Evolutionary conservation across 495 filamentous ascomycete genomes (phyloP).

Genomic region (Penicillium longicatenatum): DNA sequence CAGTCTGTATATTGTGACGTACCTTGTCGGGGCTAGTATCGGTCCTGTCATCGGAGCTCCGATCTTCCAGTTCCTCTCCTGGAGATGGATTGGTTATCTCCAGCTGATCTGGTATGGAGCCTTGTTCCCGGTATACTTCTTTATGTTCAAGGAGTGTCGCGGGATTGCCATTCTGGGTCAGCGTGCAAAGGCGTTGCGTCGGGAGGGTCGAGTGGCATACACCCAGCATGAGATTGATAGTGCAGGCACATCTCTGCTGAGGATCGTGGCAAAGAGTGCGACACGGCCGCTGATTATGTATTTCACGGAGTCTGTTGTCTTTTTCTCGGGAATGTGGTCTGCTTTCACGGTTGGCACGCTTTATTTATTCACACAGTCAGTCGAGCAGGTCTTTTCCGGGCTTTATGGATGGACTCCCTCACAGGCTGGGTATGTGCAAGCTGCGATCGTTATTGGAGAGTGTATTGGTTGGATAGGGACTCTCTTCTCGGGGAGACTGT

Average conservation of each 20-base stretch:
- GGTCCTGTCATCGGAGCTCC: slow-evolving; percentile 51
- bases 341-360: slow-evolving; percentile 54
- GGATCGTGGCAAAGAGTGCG: slow-evolving; percentile 30
- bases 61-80: slow-evolving; percentile 40
- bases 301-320: slow-evolving; percentile 55
- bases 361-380: slow-evolving; percentile 51
- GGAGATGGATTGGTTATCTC: slow-evolving; percentile 54
- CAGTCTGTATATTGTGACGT: slow-evolving; percentile 45
- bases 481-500: slow-evolving; percentile 28
- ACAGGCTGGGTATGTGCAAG: slow-evolving; percentile 40
- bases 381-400: slow-evolving; percentile 41
- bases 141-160: slow-evolving; percentile 46
- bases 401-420: slow-evolving; percentile 36
- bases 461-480: slow-evolving; percentile 30
- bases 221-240: slow-evolving; percentile 41
- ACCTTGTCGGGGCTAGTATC: slow-evolving; percentile 45
- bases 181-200: slow-evolving; percentile 35
- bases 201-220: slow-evolving; percentile 32
- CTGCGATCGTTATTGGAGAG: slow-evolving; percentile 42
- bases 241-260: slow-evolving; percentile 22
- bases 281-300: slow-evolving; percentile 48
- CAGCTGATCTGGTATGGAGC: slow-evolving; percentile 49
- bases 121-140: slow-evolving; percentile 39
- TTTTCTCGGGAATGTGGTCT: slow-evolving; percentile 51
- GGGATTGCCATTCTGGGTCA: slow-evolving; percentile 40